Evolutionary conservation across 2,329 filamentous ascomycete genomes (phyloP), one percentile per base, ranked within the genome.

Genomic region (Claviceps pusilla): DNA sequence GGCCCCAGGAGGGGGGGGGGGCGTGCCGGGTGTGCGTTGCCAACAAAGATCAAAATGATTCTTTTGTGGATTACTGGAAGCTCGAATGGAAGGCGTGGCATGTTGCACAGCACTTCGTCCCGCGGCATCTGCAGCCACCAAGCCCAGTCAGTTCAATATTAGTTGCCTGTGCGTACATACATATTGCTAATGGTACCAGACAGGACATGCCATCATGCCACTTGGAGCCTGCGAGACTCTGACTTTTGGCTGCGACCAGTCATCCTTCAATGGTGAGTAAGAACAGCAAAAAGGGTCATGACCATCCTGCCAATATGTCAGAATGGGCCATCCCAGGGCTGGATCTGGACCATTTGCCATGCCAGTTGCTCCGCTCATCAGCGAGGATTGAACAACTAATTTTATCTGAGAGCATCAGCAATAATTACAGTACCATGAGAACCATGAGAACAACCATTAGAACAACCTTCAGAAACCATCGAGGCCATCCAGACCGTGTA

Each of bases 1-100:
- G 24, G 37, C 28, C 54, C 24, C 14, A 43, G 24, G 35, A 28
- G 19, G 19, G 19, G 19, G 19, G 24, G 24, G 41, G 54, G 54
- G 51, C 7, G 39, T 31, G 41, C 14, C 39, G 14, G 39, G 39
- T n/a, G 35, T 24, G 29, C 6, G 14, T 28, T 29, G 45, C 33
- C 37, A 39, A 47, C 16, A 28, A 48, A 49, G 24, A 39, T 41
- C 39, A 33, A 33, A 41, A 41, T n/a, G 39, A 41, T 48, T 47
- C 46, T 50, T 50, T 29, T 24, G 42, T 46, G 50, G 24, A 11
- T 48, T n/a, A 31, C 43, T 55, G 37, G 54, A 53, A 50, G 48
- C 48, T 56, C 42, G 47, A 29, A 42, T 48, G 45, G 50, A 47
- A 53, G 51, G 51, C 14, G 51, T 31, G 51, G 28, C 41, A 45